Evolutionary conservation across 495 filamentous ascomycete species (phyloP).

Genomic region (Neurospora tetraspora): DNA sequence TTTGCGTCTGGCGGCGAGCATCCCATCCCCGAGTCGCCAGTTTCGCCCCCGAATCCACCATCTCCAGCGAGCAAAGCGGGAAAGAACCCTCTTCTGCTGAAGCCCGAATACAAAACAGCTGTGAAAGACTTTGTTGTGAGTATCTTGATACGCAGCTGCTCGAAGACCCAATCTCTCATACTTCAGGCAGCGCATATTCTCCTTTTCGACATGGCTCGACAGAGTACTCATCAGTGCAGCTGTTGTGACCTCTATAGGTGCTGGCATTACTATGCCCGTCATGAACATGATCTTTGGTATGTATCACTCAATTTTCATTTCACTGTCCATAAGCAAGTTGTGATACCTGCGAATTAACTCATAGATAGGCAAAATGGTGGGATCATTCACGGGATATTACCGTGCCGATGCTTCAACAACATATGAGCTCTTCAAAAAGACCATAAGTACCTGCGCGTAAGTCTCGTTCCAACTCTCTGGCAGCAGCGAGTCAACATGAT

Average conservation of each 20-base stretch:
- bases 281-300: slow-evolving; percentile 42
- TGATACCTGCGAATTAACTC: slow-evolving; percentile 2
- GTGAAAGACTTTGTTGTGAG: slow-evolving; percentile 29
- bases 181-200: slow-evolving; percentile 34
- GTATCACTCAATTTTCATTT: neutral
- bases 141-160: neutral
- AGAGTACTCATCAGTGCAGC: slow-evolving; percentile 29
- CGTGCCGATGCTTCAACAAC: slow-evolving; percentile 12
- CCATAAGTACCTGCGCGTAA: slow-evolving; percentile 24
- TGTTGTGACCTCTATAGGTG: slow-evolving; percentile 35
- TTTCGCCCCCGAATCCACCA: neutral
- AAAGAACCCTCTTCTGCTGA: slow-evolving; percentile 12
- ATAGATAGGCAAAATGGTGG: slow-evolving; percentile 31
- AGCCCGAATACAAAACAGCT: slow-evolving; percentile 17
- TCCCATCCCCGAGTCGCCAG: neutral
- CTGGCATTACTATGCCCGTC: slow-evolving; percentile 39
- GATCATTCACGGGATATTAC: slow-evolving; percentile 22
- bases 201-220: slow-evolving; percentile 38
- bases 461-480: neutral
- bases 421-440: slow-evolving; percentile 16
- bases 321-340: neutral
- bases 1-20: neutral
- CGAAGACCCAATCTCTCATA: slow-evolving; percentile 4
- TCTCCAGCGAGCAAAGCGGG: slow-evolving; percentile 2
- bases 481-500: neutral